Evolutionary conservation across 768 basidiomycete genomes (phyloP).

Genomic region (Lentinula sp.): DNA sequence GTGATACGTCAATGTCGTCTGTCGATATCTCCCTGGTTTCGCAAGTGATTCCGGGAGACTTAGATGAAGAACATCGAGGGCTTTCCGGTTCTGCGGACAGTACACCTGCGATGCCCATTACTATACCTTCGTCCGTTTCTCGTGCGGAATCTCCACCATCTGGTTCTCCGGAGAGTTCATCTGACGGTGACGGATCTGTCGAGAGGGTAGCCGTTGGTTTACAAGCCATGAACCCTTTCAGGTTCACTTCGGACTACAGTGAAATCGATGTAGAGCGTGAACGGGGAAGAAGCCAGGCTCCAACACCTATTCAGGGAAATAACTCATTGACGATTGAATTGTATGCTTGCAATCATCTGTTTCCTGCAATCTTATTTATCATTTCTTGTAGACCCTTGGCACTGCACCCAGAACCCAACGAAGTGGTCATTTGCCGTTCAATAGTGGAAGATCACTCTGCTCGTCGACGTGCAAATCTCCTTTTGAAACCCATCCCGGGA

Average conservation of each 20-base stretch:
- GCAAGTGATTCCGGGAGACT: conserved; percentile 24
- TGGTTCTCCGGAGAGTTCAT: conserved; percentile 37
- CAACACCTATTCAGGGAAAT: conserved; percentile 52
- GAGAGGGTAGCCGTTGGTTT: conserved; percentile 28
- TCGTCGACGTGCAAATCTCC: conserved; percentile 50
- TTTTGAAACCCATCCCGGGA: conserved; percentile 46
- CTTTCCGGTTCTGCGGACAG: background rate
- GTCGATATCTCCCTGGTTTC: conserved; percentile 38
- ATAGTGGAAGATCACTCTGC: conserved; percentile 48
- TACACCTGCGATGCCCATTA: conserved; percentile 10
- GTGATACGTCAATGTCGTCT: conserved; percentile 9
- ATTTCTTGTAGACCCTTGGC: conserved; percentile 19
- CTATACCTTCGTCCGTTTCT: conserved; percentile 14
- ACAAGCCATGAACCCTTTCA: conserved; percentile 18
- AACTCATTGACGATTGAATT: conserved; percentile 33
- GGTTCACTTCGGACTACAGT: background rate
- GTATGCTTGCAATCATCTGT: conserved; percentile 24
- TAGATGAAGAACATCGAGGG: conserved; percentile 3
- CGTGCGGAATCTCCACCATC: conserved; percentile 15
- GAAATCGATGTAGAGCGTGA: conserved; percentile 12
- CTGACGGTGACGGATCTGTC: conserved; percentile 42
- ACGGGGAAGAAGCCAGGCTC: conserved; percentile 46
- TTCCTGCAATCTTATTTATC: background rate
- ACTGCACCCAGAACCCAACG: conserved; percentile 34
- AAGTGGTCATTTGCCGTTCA: conserved; percentile 44